Percentiles rank a stretch among this genome's conserved stretches.
phyloP scores from a whole-genome alignment of 2,329 filamentous ascomycete species.

The Elsinoe ampelina region DNA sequence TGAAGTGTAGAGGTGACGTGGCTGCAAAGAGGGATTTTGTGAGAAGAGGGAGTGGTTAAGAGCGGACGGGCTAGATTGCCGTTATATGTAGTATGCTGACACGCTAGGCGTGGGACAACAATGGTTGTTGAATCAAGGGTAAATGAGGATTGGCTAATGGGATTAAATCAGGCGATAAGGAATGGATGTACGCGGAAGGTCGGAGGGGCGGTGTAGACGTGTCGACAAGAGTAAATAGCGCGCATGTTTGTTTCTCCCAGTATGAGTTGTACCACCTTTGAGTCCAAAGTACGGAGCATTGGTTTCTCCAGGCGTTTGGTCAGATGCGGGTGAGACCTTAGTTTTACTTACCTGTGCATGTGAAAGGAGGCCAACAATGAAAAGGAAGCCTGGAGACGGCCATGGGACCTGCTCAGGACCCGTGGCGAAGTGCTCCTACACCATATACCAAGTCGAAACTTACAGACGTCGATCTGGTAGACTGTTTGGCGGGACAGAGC shows the following conservation, averaged over 20 bases:
- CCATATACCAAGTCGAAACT: no score
- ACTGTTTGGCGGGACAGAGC: no score
- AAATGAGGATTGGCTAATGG: not conserved
- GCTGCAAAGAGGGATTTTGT: not conserved
- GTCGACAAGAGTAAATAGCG: constrained; percentile 10
- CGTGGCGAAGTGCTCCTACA: no score
- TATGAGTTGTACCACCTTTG: constrained; percentile 11
- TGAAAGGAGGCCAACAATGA: not conserved
- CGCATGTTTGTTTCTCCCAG: constrained; percentile 15
- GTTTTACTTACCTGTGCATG: not conserved
- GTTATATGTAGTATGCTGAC: not conserved
- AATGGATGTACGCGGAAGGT: constrained; percentile 8
- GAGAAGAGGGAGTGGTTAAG: not conserved
- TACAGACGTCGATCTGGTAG: no score
- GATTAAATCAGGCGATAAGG: not conserved
- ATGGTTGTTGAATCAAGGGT: not conserved
- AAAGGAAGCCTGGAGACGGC: not conserved
- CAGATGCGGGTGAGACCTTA: not conserved
- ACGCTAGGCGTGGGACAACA: not conserved
- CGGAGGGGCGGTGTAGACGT: constrained; percentile 1
- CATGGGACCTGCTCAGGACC: not conserved
- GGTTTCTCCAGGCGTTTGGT: constrained; percentile 14
- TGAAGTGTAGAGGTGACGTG: not conserved
- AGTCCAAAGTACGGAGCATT: constrained; percentile 1
- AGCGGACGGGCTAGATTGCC: not conserved